Percentiles rank a stretch among this genome's conserved stretches.
phyloP scores from a whole-genome alignment of 768 basidiomycete species.

The Lentinula sp. region DNA sequence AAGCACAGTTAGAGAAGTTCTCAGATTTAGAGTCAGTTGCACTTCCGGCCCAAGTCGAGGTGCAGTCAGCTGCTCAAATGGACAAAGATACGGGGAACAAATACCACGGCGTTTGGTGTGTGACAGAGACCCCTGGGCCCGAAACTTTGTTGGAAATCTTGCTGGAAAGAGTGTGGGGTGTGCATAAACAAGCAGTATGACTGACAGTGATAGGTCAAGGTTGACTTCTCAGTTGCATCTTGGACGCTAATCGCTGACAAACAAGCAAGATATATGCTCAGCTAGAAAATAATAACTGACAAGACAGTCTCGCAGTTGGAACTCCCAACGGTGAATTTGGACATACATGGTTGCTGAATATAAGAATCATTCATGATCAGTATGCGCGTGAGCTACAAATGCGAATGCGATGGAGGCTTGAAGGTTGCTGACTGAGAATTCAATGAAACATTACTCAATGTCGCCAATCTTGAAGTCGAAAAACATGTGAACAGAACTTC shows the following conservation, averaged over 20 bases:
- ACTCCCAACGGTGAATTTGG: no score
- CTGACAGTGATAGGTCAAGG: background rate
- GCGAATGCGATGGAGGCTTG: no score
- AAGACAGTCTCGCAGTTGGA: no score
- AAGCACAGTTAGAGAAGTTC: conserved; percentile 39
- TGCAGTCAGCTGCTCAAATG: conserved; percentile 24
- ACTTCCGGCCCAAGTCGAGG: conserved; percentile 48
- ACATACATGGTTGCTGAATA: background rate
- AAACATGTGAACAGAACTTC: background rate
- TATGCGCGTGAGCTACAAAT: no score
- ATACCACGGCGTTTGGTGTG: conserved; percentile 33
- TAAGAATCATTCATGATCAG: no score
- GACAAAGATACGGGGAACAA: conserved; percentile 7
- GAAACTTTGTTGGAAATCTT: conserved; percentile 40
- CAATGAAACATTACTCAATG: background rate
- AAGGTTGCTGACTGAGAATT: no score
- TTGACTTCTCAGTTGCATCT: no score
- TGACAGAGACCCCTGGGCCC: conserved; percentile 64
- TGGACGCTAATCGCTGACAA: no score
- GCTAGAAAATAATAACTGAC: no score
- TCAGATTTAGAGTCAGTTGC: conserved; percentile 40
- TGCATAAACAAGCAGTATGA: background rate
- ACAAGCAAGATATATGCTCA: no score
- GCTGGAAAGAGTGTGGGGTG: conserved; percentile 52
- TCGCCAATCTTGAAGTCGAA: background rate